Base-by-base conservation (phyloP, 176 grass and related monocot genomes). In the Puya raimondii region DNA sequence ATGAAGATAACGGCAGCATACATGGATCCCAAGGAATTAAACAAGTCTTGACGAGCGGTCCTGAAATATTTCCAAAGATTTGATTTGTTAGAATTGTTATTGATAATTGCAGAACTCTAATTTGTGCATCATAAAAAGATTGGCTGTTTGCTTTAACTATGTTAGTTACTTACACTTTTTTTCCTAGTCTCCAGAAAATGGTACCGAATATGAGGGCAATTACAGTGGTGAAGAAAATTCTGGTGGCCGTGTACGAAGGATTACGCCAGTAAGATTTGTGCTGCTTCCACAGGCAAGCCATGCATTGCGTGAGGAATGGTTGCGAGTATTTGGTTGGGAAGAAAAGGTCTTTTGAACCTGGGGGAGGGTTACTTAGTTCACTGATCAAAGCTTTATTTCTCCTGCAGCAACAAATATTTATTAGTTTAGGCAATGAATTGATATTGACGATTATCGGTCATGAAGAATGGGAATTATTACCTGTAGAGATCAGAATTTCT, bases 241-340 rank as follows among this genome's bases (percentile, higher is more conserved):
- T 88, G 58, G 88, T 96, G 18, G 88, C 92, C 23, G 85, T 96
- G 58, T 91, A 96, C 49, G 92, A 89, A 17, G 92, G 88, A 88
- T 96, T 96, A 56, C 88, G 84, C 91, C 91, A 96, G 72, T 96
- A 96, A 2, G 91, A 96, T 48, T 80, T 86, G 18, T 96, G 88
- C 14, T 96, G 91, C 80, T 96, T 96, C 91, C 91, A 96, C 61
- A 96, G 27, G 69, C 88, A 88, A 84, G 91, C 88, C 49, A 82
- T 77, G 51, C 91, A 96, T 64, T 96, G 91, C 66, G 88, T 86
- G 67, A 84, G 12, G 71, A 96, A 91, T 47, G 82, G 67, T 58
- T 91, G 88, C 53, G 91, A 85, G 42, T 88, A 86, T 29, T 85
- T 77, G 15, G 72, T 88, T 68, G 85, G 80, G 69, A 96, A 96